Conservation (phyloP, 176 grass and related monocot species). For the Oropetium thomaeum region DNA sequence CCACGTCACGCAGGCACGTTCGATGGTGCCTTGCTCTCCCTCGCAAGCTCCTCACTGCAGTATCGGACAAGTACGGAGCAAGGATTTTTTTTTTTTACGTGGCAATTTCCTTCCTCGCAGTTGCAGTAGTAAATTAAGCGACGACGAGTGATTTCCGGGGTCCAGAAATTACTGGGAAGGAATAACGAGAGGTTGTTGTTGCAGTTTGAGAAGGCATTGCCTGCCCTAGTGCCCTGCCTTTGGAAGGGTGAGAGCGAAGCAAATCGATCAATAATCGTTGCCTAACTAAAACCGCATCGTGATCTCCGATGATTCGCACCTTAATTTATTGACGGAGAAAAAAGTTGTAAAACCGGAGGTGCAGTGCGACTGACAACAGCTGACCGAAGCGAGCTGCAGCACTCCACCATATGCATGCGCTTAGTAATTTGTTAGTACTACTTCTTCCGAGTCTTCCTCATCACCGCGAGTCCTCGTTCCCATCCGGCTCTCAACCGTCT, state of each 20-base stretch:
- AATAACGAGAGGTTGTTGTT: background rate
- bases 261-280: conserved; percentile 27
- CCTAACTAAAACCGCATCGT: conserved; percentile 28
- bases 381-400: background rate
- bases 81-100: background rate
- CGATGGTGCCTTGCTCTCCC: background rate
- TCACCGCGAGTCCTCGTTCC: background rate
- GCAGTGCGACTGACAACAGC: background rate
- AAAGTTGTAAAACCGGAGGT: conserved; percentile 21
- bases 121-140: background rate
- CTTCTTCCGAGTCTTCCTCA: background rate
- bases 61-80: no score
- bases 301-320: background rate
- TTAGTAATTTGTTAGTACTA: conserved; percentile 19
- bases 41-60: background rate
- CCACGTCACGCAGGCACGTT: background rate
- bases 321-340: background rate
- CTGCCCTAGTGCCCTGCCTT: background rate
- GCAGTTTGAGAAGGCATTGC: background rate
- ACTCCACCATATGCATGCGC: conserved; percentile 14
- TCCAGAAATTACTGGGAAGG: background rate
- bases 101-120: background rate
- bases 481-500: background rate
- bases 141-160: background rate
- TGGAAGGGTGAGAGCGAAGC: conserved; percentile 19